Conservation (phyloP, 176 grass and related monocot genomes). For the Saccharum officinarum region DNA sequence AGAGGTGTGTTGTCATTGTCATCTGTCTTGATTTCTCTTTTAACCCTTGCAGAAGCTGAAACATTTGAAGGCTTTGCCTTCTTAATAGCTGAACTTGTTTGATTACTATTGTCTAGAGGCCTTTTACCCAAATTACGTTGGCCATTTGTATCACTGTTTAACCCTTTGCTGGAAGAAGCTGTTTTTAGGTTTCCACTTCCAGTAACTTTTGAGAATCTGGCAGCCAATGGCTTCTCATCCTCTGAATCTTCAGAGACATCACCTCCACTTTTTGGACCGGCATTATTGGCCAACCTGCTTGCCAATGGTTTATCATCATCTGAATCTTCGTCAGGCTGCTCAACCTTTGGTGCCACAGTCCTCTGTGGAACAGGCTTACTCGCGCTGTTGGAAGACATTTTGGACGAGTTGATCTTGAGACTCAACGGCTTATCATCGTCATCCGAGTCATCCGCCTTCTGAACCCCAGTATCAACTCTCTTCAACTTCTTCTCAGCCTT, state of each 20-base stretch:
- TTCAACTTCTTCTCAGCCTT: slow-evolving; percentile 44
- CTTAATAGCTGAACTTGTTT: slow-evolving; percentile 58
- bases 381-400: not conserved
- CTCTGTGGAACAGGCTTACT: slow-evolving; percentile 36
- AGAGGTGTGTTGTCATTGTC: slow-evolving; percentile 54
- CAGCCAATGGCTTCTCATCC: slow-evolving; percentile 80
- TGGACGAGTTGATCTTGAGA: slow-evolving; percentile 47
- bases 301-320: slow-evolving; percentile 66
- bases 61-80: slow-evolving; percentile 58
- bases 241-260: slow-evolving; percentile 82
- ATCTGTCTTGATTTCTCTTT: slow-evolving; percentile 52
- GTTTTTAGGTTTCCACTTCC: slow-evolving; percentile 21
- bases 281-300: slow-evolving; percentile 32
- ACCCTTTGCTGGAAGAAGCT: slow-evolving; percentile 44
- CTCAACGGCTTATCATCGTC: slow-evolving; percentile 70
- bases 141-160: slow-evolving; percentile 15
- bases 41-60: slow-evolving; percentile 26
- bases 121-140: slow-evolving; percentile 64
- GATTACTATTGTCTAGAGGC: slow-evolving; percentile 43
- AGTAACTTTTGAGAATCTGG: slow-evolving; percentile 50
- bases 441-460: slow-evolving; percentile 54
- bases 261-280: slow-evolving; percentile 28
- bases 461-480: slow-evolving; percentile 28
- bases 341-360: slow-evolving; percentile 25
- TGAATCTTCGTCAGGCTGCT: slow-evolving; percentile 53